These are phyloP conservation scores for Teunomyces tritomae DNA, from an alignment of 805 yeast species.

Conservation along the genomic window DNA sequence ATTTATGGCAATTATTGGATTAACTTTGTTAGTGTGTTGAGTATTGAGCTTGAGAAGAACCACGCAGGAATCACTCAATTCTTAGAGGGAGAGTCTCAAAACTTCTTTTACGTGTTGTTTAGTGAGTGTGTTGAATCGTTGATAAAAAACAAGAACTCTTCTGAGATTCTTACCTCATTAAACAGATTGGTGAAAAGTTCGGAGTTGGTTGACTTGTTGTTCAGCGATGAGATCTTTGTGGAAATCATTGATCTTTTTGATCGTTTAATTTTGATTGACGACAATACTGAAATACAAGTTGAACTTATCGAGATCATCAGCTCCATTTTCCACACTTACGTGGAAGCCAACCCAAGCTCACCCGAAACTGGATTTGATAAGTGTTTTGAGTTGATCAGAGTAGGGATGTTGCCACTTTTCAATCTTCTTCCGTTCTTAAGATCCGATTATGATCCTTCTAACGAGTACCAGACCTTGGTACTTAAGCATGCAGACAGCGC, in stretches of 20 bases:
- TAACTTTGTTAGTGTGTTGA: slow-evolving; percentile 72
- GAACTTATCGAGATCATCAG: slow-evolving; percentile 41
- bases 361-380: slow-evolving; percentile 64
- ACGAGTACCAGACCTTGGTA: slow-evolving; percentile 21
- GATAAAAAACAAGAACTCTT: slow-evolving; percentile 46
- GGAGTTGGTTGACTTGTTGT: slow-evolving; percentile 56
- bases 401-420: slow-evolving; percentile 62
- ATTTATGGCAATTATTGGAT: slow-evolving; percentile 66
- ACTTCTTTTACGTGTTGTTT: slow-evolving; percentile 74
- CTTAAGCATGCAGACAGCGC: slow-evolving; percentile 31
- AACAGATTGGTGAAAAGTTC: slow-evolving; percentile 53
- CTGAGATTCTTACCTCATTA: slow-evolving; percentile 47
- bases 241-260: slow-evolving; percentile 79
- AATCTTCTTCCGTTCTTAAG: slow-evolving; percentile 58
- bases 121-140: slow-evolving; percentile 81
- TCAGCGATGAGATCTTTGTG: slow-evolving; percentile 64
- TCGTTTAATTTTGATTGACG: slow-evolving; percentile 61
- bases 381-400: slow-evolving; percentile 74
- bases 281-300: slow-evolving; percentile 58
- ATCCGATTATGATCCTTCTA: slow-evolving; percentile 37
- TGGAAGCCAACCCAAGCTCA: slow-evolving; percentile 37
- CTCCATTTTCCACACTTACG: slow-evolving; percentile 27
- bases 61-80: slow-evolving; percentile 43
- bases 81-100: slow-evolving; percentile 55
- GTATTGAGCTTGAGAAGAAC: slow-evolving; percentile 57